phyloP scores from a whole-genome alignment of 2,329 filamentous ascomycete species.

The Apiospora malaysiana region DNA sequence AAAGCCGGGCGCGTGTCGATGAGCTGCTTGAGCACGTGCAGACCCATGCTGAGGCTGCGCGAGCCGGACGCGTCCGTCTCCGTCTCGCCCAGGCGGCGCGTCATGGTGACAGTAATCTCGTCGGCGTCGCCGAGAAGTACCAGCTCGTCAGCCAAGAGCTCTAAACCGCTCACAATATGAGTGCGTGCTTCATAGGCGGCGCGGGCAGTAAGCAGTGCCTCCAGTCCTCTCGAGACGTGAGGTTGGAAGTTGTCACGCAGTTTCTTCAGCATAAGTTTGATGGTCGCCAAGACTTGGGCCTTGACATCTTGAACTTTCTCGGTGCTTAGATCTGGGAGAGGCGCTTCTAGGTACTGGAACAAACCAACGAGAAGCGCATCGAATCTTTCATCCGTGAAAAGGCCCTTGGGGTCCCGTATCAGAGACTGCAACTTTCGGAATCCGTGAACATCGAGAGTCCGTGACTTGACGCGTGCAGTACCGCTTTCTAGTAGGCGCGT shows the following conservation, averaged over 20 bases:
- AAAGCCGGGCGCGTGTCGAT: constrained; percentile 56
- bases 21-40: constrained; percentile 67
- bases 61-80: constrained; percentile 52
- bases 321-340: constrained; percentile 57
- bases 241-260: constrained; percentile 69
- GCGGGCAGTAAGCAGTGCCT: constrained; percentile 69
- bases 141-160: constrained; percentile 75
- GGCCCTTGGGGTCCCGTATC: constrained; percentile 68
- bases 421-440: constrained; percentile 80
- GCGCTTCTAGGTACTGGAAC: constrained; percentile 74
- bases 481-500: constrained; percentile 73
- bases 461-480: constrained; percentile 73
- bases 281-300: constrained; percentile 75
- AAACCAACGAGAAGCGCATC: constrained; percentile 70
- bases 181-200: constrained; percentile 70
- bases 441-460: constrained; percentile 79
- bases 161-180: constrained; percentile 76
- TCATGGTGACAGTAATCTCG: constrained; percentile 63
- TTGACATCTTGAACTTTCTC: constrained; percentile 76
- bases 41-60: constrained; percentile 64
- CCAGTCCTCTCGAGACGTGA: constrained; percentile 71
- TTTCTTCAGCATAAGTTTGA: constrained; percentile 74
- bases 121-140: constrained; percentile 68
- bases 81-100: constrained; percentile 52
- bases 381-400: constrained; percentile 72